Evolutionary conservation across 108 stramenopile species (phyloP).

Genomic region (Asterionellopsis glacialis): DNA sequence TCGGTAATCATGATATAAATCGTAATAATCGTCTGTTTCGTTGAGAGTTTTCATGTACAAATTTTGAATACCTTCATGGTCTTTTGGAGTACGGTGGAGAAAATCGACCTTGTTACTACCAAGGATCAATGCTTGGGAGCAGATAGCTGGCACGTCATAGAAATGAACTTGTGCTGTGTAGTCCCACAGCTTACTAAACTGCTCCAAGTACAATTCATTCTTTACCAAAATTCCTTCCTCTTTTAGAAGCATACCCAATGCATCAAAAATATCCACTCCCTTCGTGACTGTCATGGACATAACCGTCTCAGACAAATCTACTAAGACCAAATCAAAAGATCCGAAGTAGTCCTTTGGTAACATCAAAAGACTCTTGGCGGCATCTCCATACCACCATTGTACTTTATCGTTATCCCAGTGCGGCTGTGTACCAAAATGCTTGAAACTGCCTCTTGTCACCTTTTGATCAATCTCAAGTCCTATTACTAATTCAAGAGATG

Average conservation of each 20-base stretch:
- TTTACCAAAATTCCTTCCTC: conserved; percentile 83
- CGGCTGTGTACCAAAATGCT: conserved; percentile 69
- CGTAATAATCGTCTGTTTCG: conserved; percentile 47
- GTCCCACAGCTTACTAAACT: conserved; percentile 60
- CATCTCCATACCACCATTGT: conserved; percentile 91
- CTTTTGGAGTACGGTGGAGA: conserved; percentile 33
- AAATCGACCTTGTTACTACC: conserved; percentile 74
- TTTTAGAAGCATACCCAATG: conserved; percentile 65
- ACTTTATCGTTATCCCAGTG: conserved; percentile 82
- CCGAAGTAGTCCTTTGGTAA: conserved; percentile 79
- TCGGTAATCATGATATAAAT: conserved; percentile 60
- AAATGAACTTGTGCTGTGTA: conserved; percentile 46
- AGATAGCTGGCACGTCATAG: conserved; percentile 61
- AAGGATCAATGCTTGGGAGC: conserved; percentile 70
- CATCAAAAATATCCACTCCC: conserved; percentile 67
- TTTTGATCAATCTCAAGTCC: conserved; percentile 83
- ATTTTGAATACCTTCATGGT: conserved; percentile 22
- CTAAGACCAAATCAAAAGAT: conserved; percentile 82
- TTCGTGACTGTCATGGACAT: conserved; percentile 69
- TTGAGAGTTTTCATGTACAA: conserved; percentile 36
- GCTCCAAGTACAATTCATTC: conserved; percentile 74
- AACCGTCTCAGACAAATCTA: conserved; percentile 77
- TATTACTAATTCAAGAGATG: conserved; percentile 62
- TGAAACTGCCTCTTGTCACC: conserved; percentile 62
- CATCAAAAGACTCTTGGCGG: conserved; percentile 70